Base-by-base conservation (phyloP, 176 grass and related monocot species). In the Avena eriantha region DNA sequence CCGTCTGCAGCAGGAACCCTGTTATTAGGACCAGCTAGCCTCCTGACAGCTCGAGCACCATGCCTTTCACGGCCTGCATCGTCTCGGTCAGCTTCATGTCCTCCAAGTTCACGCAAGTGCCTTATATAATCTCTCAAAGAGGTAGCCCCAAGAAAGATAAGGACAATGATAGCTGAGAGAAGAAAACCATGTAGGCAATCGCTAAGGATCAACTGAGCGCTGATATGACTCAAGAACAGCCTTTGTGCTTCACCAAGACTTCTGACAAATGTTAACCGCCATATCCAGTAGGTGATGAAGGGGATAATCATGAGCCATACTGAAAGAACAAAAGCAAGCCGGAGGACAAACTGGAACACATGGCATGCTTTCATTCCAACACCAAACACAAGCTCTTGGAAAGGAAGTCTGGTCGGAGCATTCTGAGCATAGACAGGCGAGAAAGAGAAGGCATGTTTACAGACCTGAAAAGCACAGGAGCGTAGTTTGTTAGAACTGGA, bases 271-370 rank as follows among this genome's bases (percentile, higher is more conserved):
- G 97, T 97, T 61, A 99, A 56, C 51, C 94, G 89, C 85, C 97
- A 95, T 86, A 99, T 99, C 97, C 97, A 99, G 48, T 95, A 99
- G 34, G 97, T 99, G 63, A 99, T 99, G 77, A 99, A 99, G 24
- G 97, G 97, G 92, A 99, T 99, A 86, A 97, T 94, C 80, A 99
- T 90, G 41, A 99, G 97, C 97, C 97, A 99, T 79, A 99, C 94
- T 47, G 97, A 97, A 69, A 97, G 90, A 76, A 99, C 97, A 88
- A 99, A 99, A 26, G 94, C 92, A 57, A 99, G 97, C 21, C 97
- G 92, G 43, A 99, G 86, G 31, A 99, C 91, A 49, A 99, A 99
- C 76, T 99, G 94, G 60, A 99, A 81, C 33, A 99, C 90, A 64
- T 94, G 94, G 70, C 90, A 99, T 69, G 97, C 81, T 90, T 99